Evolutionary conservation across 1,284 basidiomycete genomes (phyloP).

Genomic region (Coriolopsis trogii): DNA sequence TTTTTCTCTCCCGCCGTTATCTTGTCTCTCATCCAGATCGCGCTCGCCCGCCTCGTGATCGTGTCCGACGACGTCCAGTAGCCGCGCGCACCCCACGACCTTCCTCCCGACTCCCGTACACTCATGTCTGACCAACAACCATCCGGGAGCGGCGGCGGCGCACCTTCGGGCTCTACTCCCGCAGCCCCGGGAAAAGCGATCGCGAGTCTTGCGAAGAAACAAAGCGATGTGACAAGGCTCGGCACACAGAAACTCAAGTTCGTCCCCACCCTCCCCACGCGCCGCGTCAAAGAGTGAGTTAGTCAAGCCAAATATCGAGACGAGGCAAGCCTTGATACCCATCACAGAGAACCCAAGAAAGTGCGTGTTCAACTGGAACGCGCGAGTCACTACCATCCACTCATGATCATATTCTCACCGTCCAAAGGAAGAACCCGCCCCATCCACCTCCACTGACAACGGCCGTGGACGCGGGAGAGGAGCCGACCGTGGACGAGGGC

Average conservation of each 20-base stretch:
- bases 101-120: neutral
- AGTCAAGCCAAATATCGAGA: no score
- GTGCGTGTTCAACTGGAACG: no score
- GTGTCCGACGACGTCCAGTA: neutral
- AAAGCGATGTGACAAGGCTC: conserved; percentile 68
- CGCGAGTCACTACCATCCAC: neutral
- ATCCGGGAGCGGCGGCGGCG: conserved; percentile 21
- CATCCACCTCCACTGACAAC: conserved; percentile 33
- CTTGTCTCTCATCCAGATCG: neutral
- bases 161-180: conserved; percentile 20
- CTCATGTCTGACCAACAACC: conserved; percentile 30
- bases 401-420: neutral
- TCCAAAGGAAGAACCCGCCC: conserved; percentile 53
- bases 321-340: no score
- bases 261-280: conserved; percentile 69
- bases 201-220: conserved; percentile 72
- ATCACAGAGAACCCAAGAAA: conserved; percentile 44
- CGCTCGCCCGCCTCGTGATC: neutral
- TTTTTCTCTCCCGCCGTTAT: neutral
- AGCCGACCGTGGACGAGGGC: conserved; percentile 48
- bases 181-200: conserved; percentile 54
- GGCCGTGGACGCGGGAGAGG: conserved; percentile 42
- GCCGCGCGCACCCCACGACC: neutral
- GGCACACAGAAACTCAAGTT: conserved; percentile 79
- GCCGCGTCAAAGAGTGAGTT: conserved; percentile 78